Evolutionary conservation across 1,139 yeast genomes (phyloP), one percentile per base, ranked within the genome.

Genomic region (Debaryomycetaceae sp.): DNA sequence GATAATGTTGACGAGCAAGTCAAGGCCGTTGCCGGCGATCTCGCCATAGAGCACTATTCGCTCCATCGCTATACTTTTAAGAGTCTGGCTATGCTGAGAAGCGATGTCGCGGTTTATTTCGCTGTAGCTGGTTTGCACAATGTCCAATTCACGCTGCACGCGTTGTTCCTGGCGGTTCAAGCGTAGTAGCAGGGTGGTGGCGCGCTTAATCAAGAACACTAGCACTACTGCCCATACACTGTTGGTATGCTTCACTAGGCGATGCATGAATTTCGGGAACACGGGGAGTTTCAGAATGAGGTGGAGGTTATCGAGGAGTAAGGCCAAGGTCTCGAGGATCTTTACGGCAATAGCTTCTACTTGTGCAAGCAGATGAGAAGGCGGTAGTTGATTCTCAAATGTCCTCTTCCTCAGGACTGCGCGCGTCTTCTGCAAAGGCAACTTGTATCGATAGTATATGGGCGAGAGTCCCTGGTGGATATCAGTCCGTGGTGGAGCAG

Each of bases 191-290:
- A 64, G 70, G 3, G 68, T 57, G 7, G 60, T 37, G 8, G 70
- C 62, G 35, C 64, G 64, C 25, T 69, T 39, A 14, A 64, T 57
- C 38, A 64, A 53, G 32, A 64, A 64, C 4, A 64, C 43, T 38
- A 64, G 48, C 10, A 64, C 58, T 20, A 64, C 43, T 25, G 63
- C 58, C 71, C 71, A 64, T 23, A 64, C 42, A 39, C 60, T 61
- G 37, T 64, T 64, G 32, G 71, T 64, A 32, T 63, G 66, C 34
- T 60, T 60, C 30, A 64, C 47, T 15, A 63, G 36, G 5, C 45
- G 46, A 8, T 44, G 25, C 12, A 64, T 40, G 22, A 36, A 39
- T 30, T 56, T 43, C 1, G 71, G 71, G 36, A 64, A 64, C 60
- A 62, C 35, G 47, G 70, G 43, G 27, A 64, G 45, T 32, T 58